Evolutionary conservation across 78 protist genomes (phyloP).

Genomic region (Bodo saltans): DNA sequence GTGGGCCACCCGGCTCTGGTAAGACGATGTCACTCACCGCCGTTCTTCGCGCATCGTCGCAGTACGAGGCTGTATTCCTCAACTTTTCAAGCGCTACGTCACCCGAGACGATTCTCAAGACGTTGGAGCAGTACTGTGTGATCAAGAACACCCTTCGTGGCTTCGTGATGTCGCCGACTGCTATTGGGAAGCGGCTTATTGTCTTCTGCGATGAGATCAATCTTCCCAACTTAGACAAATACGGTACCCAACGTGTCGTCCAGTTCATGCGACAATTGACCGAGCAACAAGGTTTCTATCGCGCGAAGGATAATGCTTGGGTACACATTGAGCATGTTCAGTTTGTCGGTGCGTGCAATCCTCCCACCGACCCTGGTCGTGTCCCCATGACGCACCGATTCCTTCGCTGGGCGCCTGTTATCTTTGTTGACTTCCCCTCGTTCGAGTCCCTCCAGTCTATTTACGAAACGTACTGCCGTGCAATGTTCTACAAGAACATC

Average conservation of each 20-base stretch:
- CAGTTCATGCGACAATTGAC: constrained; percentile 88
- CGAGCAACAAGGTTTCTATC: constrained; percentile 94
- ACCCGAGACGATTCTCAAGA: constrained; percentile 69
- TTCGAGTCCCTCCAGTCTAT: constrained; percentile 78
- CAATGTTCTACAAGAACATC: constrained; percentile 65
- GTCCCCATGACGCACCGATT: constrained; percentile 79
- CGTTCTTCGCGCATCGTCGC: constrained; percentile 66
- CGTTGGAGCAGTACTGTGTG: constrained; percentile 18
- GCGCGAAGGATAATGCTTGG: constrained; percentile 54
- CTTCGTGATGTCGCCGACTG: constrained; percentile 11
- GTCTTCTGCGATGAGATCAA: constrained; percentile 95
- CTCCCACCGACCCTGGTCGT: constrained; percentile 98
- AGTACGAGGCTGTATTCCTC: constrained; percentile 75
- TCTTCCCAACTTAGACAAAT: constrained; percentile 88
- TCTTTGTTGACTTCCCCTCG: constrained; percentile 96
- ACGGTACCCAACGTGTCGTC: constrained; percentile 94
- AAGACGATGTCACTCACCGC: constrained; percentile 91
- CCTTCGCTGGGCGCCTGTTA: constrained; percentile 83
- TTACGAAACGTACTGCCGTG: constrained; percentile 93
- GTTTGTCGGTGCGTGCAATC: constrained; percentile 93
- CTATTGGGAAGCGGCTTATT: constrained; percentile 74
- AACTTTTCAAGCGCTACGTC: constrained; percentile 85
- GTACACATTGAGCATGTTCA: constrained; percentile 80
- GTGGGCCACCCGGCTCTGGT: constrained; percentile 97
- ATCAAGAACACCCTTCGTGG: constrained; percentile 26